Conservation (phyloP, 1,139 yeast genomes). For the Taphrina deformans region DNA sequence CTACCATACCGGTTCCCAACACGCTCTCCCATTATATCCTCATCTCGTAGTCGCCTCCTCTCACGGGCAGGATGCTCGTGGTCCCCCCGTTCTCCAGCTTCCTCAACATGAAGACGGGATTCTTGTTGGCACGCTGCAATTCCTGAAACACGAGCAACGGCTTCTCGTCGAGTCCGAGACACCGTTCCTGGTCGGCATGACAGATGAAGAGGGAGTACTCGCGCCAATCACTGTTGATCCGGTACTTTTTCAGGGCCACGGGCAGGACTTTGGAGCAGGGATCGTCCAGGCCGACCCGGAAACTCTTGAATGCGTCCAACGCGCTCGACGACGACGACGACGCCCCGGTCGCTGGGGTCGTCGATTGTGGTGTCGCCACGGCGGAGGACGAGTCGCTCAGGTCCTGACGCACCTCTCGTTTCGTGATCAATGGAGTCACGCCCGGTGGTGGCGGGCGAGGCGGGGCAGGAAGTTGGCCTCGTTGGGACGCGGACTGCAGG, state of each 20-base stretch:
- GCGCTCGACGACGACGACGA: conserved; percentile 10
- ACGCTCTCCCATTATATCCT: background rate
- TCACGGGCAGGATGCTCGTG: background rate
- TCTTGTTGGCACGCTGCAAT: conserved; percentile 78
- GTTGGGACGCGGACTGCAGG: conserved; percentile 1
- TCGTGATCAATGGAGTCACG: conserved; percentile 8
- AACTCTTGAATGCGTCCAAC: conserved; percentile 74
- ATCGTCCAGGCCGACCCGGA: conserved; percentile 86
- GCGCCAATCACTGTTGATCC: conserved; percentile 79
- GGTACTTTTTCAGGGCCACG: conserved; percentile 85
- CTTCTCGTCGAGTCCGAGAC: conserved; percentile 77
- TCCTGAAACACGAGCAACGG: conserved; percentile 89
- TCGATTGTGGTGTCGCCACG: conserved; percentile 32
- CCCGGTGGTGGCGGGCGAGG: conserved; percentile 33
- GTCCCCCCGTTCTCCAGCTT: background rate
- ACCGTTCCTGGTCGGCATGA: conserved; percentile 67
- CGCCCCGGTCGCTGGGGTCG: conserved; percentile 16
- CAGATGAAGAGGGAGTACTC: conserved; percentile 87
- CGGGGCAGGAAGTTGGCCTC: conserved; percentile 19
- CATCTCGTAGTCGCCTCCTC: conserved; percentile 9
- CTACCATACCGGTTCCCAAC: background rate
- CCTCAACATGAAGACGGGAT: conserved; percentile 93
- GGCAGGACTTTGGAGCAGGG: conserved; percentile 87
- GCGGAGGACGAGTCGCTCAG: background rate
- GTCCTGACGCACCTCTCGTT: background rate